Conservation (phyloP, 163 green algal species). For the Scenedesmus sp. region DNA sequence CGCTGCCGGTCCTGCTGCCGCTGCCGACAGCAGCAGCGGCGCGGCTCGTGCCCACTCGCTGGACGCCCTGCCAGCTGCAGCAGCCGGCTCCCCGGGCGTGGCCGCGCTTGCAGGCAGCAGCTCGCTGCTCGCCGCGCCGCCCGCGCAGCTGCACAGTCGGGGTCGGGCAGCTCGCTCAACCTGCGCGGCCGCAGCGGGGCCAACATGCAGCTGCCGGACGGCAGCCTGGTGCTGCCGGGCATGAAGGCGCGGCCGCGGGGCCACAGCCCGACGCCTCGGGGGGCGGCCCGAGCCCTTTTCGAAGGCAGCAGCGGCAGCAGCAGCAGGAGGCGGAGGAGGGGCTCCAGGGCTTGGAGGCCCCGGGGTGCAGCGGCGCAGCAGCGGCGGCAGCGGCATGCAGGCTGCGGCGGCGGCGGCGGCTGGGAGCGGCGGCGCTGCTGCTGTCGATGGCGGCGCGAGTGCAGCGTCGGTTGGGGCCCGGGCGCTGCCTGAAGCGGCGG, state of each 20-base stretch:
- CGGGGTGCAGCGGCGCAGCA: not conserved
- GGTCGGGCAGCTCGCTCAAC: not conserved
- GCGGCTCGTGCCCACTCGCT: not conserved
- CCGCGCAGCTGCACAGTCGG: not conserved
- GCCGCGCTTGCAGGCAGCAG: not conserved
- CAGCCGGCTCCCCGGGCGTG: not conserved
- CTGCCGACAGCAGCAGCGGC: slow-evolving; percentile 11
- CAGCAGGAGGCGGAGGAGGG: too few species aligned
- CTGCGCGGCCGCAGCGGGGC: not conserved
- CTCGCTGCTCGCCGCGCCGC: not conserved
- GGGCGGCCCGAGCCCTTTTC: slow-evolving; percentile 21
- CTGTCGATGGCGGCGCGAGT: not conserved
- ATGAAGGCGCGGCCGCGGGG: slow-evolving; percentile 19
- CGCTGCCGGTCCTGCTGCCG: not conserved
- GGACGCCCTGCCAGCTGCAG: not conserved
- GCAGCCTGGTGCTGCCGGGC: slow-evolving; percentile 21
- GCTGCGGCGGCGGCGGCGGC: not conserved
- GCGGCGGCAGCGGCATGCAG: too few species aligned
- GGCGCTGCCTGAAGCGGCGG: not conserved
- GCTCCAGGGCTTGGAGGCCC: not conserved
- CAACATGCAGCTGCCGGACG: not conserved
- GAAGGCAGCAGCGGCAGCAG: too few species aligned
- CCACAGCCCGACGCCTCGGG: slow-evolving; percentile 43
- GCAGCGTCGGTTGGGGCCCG: not conserved
- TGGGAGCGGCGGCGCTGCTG: not conserved